Base-by-base conservation (phyloP, 306 rosid genomes). In the Corylus heterophylla region DNA sequence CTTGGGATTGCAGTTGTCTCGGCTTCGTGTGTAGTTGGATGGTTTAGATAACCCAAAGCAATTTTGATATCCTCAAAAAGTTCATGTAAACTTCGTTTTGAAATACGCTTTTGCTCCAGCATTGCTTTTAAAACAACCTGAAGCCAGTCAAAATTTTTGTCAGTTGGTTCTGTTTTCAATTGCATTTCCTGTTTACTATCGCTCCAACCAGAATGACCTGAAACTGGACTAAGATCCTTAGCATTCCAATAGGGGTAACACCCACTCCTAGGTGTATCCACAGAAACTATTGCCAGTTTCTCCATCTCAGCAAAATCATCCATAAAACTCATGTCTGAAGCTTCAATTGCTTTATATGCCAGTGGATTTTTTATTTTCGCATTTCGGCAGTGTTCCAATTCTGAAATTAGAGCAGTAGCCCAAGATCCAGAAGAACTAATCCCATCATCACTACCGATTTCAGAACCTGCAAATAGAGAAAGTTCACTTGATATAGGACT, bases 281-380 rank as follows among this genome's bases (percentile, higher is more conserved):
- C 78, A 55, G 95, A 87, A 83, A 90, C 92, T 82, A 89, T 86
- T 42, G 96, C 94, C 76, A 85, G 35, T 82, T 89, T 93, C 80
- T 93, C 97, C 97, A 85, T 91, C 81, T 88, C 94, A 62, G 76
- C 91, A 82, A 91, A 85, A 84, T 91, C 92, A 76, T 88, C 89
- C 91, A 83, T 78, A 63, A 82, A 83, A 84, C 83, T 84, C 84
- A 84, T 78, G 64, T 89, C 90, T 20, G 86, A 76, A 80, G 73
- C 80, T 78, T 84, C 85, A 64, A 63, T 66, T 39, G 81, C 74
- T 76, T 74, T 82, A 74, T 51, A 70, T 50, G 82, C 78, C 51
- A 39, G 78, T 22, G 79, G 81, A 73, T 50, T 76, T 69, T 84
- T 88, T 69, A 64, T 84, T 76, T 86, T 91, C 35, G 77, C 79